A percentile compares a stretch with the other conserved stretches of the same genome.
These are phyloP conservation scores for Fistulina hepatica DNA, from an alignment of 1,284 basidiomycete species.

Conservation along the genomic window DNA sequence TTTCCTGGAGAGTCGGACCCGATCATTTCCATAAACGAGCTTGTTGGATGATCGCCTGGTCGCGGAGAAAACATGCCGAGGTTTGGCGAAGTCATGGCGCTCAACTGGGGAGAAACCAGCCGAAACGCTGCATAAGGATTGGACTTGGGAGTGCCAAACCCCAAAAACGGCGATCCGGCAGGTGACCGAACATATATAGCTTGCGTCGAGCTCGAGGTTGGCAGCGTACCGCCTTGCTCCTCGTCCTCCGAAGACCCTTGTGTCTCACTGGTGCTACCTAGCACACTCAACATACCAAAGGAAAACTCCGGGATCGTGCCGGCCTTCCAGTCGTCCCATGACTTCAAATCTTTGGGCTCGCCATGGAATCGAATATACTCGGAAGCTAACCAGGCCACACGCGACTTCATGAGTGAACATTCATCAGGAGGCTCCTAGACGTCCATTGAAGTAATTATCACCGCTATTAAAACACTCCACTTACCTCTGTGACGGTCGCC, in stretches of 20 bases:
- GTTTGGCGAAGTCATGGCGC: no score
- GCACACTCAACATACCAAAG: no score
- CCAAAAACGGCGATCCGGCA: slow-evolving; percentile 31
- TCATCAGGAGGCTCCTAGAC: slow-evolving; percentile 29
- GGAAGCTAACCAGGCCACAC: slow-evolving; percentile 52
- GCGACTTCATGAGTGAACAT: slow-evolving; percentile 28
- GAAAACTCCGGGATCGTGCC: slow-evolving; percentile 36
- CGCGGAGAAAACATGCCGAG: slow-evolving; percentile 51
- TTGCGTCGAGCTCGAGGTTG: slow-evolving; percentile 32
- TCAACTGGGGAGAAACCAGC: no score
- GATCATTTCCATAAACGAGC: no score
- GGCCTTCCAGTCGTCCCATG: slow-evolving; percentile 49
- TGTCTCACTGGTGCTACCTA: no score
- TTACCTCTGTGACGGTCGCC: no score
- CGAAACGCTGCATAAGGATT: no score
- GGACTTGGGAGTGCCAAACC: no score
- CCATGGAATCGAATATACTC: slow-evolving; percentile 53
- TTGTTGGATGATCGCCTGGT: no score
- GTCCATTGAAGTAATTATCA: not conserved
- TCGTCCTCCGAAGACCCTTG: no score
- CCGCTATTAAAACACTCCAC: not conserved
- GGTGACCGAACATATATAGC: slow-evolving; percentile 42
- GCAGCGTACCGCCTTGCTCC: slow-evolving; percentile 12
- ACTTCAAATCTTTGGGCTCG: slow-evolving; percentile 34
- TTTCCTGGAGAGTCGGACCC: no score